Evolutionary conservation across 371 early-diverging fungal genomes (phyloP), one percentile per base, ranked within the genome.

Genomic region (Apophysomyces sp.): DNA sequence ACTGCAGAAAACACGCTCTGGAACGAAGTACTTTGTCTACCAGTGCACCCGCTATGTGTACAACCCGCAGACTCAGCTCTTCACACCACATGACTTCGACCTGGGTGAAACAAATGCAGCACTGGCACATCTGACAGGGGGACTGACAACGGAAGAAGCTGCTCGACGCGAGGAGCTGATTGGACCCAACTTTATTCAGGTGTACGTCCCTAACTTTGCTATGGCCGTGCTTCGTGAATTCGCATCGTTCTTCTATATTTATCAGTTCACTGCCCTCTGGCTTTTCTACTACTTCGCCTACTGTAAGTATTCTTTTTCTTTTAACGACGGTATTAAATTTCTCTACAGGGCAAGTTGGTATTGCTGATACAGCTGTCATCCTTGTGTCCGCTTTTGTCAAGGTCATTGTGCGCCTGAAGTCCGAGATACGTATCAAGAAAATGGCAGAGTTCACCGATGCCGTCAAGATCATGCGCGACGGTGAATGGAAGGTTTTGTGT

Each of bases 11-110:
- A 90, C 91, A 9, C 65, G 69, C 7, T 65, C 73, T 24, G 86
- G 86, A n/a, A 79, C 81, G 3, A 71, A 72, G 32, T 93, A 82
- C 75, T 89, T 93, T 68, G 81, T 80, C 15, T 89, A 87, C 68
- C 91, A 91, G 58, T 91, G 91, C 68, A 86, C 90, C 13, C 87
- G 93, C 24, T 93, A 87, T 69, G 84, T 92, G 12, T 84, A 73
- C 55, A 76, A 86, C 55, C 74, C 71, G 0, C 70, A 72, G 26
- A 63, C 71, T 2, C 67, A 72, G 16, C 61, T 71, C 24, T 93
- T 87, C 64, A 70, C 72, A 28, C 90, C 89, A 1, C 85, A 79
- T 63, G 70, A 70, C 31, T 83, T 85, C 58, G 61, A 75, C 24
- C 67, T 90, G 29, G 91, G 89, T 49, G 71, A 74, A 16, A 82